Percentiles rank a stretch among this genome's conserved stretches.
phyloP scores from a whole-genome alignment of 2,329 filamentous ascomycete species.

The Colletotrichum viniferum region DNA sequence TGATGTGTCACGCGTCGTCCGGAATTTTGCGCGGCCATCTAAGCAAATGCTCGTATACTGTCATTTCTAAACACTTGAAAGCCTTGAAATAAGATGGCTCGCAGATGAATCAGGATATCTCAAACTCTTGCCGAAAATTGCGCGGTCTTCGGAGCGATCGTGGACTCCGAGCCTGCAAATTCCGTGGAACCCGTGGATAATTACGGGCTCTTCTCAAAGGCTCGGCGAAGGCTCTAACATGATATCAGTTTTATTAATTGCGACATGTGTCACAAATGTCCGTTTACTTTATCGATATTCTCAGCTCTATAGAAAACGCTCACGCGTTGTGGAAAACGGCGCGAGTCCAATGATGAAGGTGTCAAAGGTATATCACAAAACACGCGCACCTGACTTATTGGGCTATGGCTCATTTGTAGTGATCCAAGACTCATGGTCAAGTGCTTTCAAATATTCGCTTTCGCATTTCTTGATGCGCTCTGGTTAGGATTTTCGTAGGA shows the following conservation, averaged over 20 bases:
- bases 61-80: not conserved
- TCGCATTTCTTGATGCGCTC: not conserved
- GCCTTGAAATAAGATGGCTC: not conserved
- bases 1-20: not conserved
- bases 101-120: not conserved
- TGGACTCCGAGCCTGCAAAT: not conserved
- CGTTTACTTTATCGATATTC: fast-evolving
- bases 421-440: not conserved
- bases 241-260: not conserved
- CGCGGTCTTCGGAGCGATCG: not conserved
- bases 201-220: not conserved
- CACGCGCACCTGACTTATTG: not conserved
- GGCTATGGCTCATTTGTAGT: not conserved
- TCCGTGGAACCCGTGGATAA: not conserved
- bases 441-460: not conserved
- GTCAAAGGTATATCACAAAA: not conserved
- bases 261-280: not conserved
- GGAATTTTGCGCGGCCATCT: not conserved
- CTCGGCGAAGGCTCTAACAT: not conserved
- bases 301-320: not conserved
- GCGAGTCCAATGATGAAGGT: not conserved
- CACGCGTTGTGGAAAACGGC: not conserved
- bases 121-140: not conserved
- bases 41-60: not conserved
- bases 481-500: not conserved